A percentile compares a stretch with the other conserved stretches of the same genome.
These are phyloP conservation scores for Urochloa ruziziensis DNA, from an alignment of 176 grass and related monocot species.

Conservation along the genomic window DNA sequence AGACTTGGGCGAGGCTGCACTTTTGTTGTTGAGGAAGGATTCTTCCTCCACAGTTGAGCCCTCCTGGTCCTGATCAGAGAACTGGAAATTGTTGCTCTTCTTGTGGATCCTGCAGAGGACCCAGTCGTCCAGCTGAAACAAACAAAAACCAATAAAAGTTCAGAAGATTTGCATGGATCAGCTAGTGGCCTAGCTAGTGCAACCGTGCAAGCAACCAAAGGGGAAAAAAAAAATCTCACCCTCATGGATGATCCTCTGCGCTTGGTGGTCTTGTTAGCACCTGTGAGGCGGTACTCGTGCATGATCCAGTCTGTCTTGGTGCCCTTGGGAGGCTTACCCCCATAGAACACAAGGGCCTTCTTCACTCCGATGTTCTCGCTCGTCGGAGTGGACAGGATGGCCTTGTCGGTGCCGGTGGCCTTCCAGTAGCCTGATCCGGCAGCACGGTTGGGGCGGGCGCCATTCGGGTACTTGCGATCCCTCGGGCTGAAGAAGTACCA, in stretches of 20 bases:
- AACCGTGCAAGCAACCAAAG: background rate
- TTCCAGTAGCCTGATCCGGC: slow-evolving; percentile 65
- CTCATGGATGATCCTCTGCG: slow-evolving; percentile 54
- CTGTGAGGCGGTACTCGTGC: slow-evolving; percentile 70
- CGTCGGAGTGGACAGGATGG: slow-evolving; percentile 12
- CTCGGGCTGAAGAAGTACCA: slow-evolving; percentile 79
- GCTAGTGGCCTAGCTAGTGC: too few species aligned
- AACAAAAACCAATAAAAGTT: background rate
- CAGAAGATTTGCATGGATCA: background rate
- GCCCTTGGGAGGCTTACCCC: slow-evolving; percentile 62
- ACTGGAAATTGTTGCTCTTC: slow-evolving; percentile 37
- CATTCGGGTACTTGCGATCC: slow-evolving; percentile 73
- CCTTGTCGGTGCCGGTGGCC: slow-evolving; percentile 69
- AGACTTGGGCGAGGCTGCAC: background rate
- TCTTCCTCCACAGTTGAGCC: slow-evolving; percentile 39
- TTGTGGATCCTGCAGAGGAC: slow-evolving; percentile 79
- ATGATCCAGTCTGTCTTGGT: slow-evolving; percentile 84
- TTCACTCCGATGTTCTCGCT: slow-evolving; percentile 48
- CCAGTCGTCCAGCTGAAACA: slow-evolving; percentile 71
- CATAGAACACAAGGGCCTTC: slow-evolving; percentile 83
- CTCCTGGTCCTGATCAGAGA: slow-evolving; percentile 36
- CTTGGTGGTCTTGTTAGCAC: background rate
- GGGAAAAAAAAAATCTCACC: background rate
- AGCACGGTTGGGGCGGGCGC: slow-evolving; percentile 58
- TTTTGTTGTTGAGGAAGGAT: background rate